Base-by-base conservation (phyloP, 208 protist species). In the Leishmania aethiopica region DNA sequence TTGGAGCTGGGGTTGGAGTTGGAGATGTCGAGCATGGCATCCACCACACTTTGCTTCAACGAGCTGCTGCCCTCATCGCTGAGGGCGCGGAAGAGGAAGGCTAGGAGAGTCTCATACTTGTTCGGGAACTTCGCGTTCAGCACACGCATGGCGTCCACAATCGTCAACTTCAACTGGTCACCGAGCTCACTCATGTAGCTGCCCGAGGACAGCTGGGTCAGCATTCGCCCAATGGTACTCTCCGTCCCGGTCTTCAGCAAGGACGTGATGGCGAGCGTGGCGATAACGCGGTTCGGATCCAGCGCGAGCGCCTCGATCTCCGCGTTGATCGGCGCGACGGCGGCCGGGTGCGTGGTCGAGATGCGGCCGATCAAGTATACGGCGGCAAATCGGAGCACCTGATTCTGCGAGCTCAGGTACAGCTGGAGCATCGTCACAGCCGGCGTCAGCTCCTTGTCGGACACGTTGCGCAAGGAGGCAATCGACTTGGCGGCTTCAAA, bases 261-360 rank as follows among this genome's bases (percentile, higher is more conserved):
- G 35, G 98, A 99, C 0, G 99, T 99, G 86, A 99, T 99, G 72
- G 99, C 99, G 19, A 99, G 89, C 11, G 99, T 99, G 22, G 99
- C 98, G 83, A 99, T 99, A 71, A 91, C 93, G 80, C 99, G 96
- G 90, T 99, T 99, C 8, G 89, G 80, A 88, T 99, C 98, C 32
- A 91, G 89, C 77, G 99, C 93, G 0, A 99, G 93, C 28, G 87
- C 93, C 87, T 99, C 99, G 74, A 99, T 93, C 82, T 99, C 98
- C 22, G 95, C 80, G 86, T 98, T 99, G 84, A 98, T 98, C 32
- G 94, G 85, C 15, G 93, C 89, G 49, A 99, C 98, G 17, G 96
- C 92, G 6, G 72, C 85, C 17, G 96, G 94, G 78, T 98, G 91
- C 11, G 88, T 79, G 6, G 87, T 90, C 2, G 97, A 92, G 64